Percentiles rank a stretch among this genome's conserved stretches.
These are phyloP conservation scores for Phalaenopsis equestris DNA, from an alignment of 106 monocot species.

Conservation along the genomic window DNA sequence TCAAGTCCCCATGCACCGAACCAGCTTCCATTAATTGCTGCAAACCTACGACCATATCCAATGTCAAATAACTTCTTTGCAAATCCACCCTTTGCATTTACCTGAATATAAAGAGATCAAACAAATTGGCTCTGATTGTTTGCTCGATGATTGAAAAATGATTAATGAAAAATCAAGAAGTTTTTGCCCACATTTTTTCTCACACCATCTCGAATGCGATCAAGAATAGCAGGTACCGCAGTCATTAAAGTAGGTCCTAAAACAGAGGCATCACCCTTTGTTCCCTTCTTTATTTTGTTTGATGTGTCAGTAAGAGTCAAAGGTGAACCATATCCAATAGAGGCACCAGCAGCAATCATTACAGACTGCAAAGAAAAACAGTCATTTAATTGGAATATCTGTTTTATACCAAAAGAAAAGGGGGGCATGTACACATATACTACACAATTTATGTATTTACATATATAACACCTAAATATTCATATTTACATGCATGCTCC, in stretches of 20 bases:
- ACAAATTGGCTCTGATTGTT: neutral
- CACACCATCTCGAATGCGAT: slow-evolving; percentile 93
- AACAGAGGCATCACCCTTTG: slow-evolving; percentile 88
- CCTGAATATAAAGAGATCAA: slow-evolving; percentile 38
- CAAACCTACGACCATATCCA: slow-evolving; percentile 73
- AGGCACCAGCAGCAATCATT: slow-evolving; percentile 67
- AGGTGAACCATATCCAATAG: slow-evolving; percentile 95
- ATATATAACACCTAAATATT: too few relatives aligned
- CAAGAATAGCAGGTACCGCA: slow-evolving; percentile 96
- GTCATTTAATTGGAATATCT: neutral
- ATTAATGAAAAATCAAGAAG: neutral
- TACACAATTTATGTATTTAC: too few relatives aligned
- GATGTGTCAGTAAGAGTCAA: slow-evolving; percentile 99
- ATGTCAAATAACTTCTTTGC: slow-evolving; percentile 86
- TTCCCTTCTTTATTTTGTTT: slow-evolving; percentile 94
- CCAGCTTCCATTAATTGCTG: slow-evolving; percentile 97
- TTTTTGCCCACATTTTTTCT: slow-evolving; percentile 65
- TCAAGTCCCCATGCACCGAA: slow-evolving; percentile 97
- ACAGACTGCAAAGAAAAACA: slow-evolving; percentile 47
- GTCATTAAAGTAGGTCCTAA: slow-evolving; percentile 86
- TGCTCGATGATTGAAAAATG: neutral
- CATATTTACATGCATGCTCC: too few relatives aligned
- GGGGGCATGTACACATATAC: too few relatives aligned
- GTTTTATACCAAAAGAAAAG: neutral
- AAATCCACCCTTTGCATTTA: slow-evolving; percentile 84